Percentiles rank a stretch among this genome's conserved stretches.
These are phyloP conservation scores for Tulasnella sp. DNA, from an alignment of 768 basidiomycete species.

Conservation along the genomic window DNA sequence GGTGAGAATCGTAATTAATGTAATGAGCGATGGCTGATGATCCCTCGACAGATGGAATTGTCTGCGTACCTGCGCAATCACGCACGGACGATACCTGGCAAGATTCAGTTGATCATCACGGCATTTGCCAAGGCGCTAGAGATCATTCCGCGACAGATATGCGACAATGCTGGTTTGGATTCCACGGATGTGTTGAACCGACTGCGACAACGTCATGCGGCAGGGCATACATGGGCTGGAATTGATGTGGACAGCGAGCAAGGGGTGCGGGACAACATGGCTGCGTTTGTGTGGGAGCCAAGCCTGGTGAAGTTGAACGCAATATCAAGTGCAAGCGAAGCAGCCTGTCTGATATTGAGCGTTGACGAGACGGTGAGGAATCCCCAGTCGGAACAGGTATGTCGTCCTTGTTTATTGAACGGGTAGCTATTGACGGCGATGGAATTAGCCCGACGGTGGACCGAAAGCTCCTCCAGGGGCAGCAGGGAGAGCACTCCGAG, in stretches of 20 bases:
- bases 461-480: slow-evolving; percentile 87
- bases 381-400: slow-evolving; percentile 84
- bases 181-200: slow-evolving; percentile 97
- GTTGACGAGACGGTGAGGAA: slow-evolving; percentile 97
- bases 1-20: slow-evolving; percentile 34
- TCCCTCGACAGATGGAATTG: slow-evolving; percentile 68
- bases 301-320: slow-evolving; percentile 92
- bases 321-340: slow-evolving; percentile 88
- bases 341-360: slow-evolving; percentile 88
- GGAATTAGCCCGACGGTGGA: slow-evolving; percentile 56
- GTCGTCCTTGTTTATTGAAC: slow-evolving; percentile 24
- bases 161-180: slow-evolving; percentile 95
- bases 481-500: slow-evolving; percentile 72
- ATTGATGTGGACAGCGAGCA: slow-evolving; percentile 86
- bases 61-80: slow-evolving; percentile 88
- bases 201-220: slow-evolving; percentile 91
- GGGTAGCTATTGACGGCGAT: slow-evolving; percentile 9
- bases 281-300: slow-evolving; percentile 98
- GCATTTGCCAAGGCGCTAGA: slow-evolving; percentile 96
- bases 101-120: slow-evolving; percentile 85
- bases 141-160: slow-evolving; percentile 95
- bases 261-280: slow-evolving; percentile 91
- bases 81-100: slow-evolving; percentile 87
- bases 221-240: slow-evolving; percentile 72
- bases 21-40: neutral